A percentile compares a stretch with the other conserved stretches of the same genome.
Evolutionary conservation across 257 asterid species (phyloP).

Genomic region (Solanum medicagineum): DNA sequence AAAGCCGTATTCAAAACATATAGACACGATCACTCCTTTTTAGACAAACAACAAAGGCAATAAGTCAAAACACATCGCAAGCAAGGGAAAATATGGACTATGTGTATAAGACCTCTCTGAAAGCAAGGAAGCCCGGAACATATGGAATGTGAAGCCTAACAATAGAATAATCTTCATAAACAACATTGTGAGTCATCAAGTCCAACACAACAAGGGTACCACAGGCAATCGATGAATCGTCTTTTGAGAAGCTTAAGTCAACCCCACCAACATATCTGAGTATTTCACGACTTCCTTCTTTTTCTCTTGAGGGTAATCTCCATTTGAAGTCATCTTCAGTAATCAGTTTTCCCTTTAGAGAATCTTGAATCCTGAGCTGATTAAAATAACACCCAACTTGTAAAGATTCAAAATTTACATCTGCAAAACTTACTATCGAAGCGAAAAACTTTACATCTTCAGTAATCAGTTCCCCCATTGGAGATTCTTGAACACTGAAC

Average conservation of each 20-base stretch:
- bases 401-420: neutral
- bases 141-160: conserved; percentile 58
- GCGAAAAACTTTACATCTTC: conserved; percentile 12
- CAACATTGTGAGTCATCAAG: conserved; percentile 36
- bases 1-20: neutral
- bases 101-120: conserved; percentile 56
- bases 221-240: conserved; percentile 67
- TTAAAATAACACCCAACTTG: neutral
- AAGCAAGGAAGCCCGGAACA: conserved; percentile 80
- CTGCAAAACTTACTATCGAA: neutral
- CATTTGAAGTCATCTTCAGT: conserved; percentile 44
- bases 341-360: conserved; percentile 43
- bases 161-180: conserved; percentile 50
- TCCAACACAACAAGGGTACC: conserved; percentile 75
- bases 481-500: conserved; percentile 39
- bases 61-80: neutral
- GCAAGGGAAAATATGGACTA: neutral
- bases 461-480: conserved; percentile 31
- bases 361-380: conserved; percentile 43
- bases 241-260: conserved; percentile 75
- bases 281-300: conserved; percentile 8
- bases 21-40: neutral
- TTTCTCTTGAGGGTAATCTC: conserved; percentile 30
- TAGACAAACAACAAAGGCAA: neutral
- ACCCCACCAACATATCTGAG: conserved; percentile 71